A percentile compares a stretch with the other conserved stretches of the same genome.
These are phyloP conservation scores for Cicer pinnatifidum DNA, from an alignment of 306 rosid genomes.

Conservation along the genomic window DNA sequence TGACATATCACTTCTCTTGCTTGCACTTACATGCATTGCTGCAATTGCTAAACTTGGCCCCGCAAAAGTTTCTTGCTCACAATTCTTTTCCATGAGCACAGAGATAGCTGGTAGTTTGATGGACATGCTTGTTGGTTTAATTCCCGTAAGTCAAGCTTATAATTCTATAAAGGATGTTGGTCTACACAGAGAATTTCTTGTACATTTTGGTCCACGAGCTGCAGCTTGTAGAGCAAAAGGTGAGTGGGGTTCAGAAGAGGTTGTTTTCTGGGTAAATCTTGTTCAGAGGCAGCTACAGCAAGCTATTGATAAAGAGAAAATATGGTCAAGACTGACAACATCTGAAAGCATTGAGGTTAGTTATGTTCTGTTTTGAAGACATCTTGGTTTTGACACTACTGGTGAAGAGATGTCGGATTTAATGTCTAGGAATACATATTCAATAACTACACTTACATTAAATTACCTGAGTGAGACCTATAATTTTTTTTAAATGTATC, in stretches of 20 bases:
- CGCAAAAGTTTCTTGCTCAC: conserved; percentile 84
- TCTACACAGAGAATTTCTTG: conserved; percentile 79
- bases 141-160: conserved; percentile 80
- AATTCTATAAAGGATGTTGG: conserved; percentile 77
- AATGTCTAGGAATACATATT: conserved; percentile 32
- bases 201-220: conserved; percentile 94
- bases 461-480: conserved; percentile 19
- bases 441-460: conserved; percentile 21
- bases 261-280: conserved; percentile 90
- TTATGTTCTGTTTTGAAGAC: conserved; percentile 40
- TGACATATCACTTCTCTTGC: conserved; percentile 75
- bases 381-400: conserved; percentile 43
- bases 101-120: conserved; percentile 90
- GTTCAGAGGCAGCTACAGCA: conserved; percentile 80
- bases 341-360: conserved; percentile 97
- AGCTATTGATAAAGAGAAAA: conserved; percentile 92
- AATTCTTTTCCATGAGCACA: conserved; percentile 73
- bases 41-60: conserved; percentile 85
- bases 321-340: conserved; percentile 95
- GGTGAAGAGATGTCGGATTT: conserved; percentile 35
- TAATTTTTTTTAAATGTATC: conserved; percentile 12
- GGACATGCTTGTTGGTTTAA: conserved; percentile 82
- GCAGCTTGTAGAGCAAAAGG: conserved; percentile 75
- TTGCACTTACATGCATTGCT: conserved; percentile 84
- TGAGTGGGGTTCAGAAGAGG: conserved; percentile 86